Percentiles rank a stretch among this genome's conserved stretches.
Conservation (phyloP, 2,329 filamentous ascomycete species). For the Penicillium hordei region DNA sequence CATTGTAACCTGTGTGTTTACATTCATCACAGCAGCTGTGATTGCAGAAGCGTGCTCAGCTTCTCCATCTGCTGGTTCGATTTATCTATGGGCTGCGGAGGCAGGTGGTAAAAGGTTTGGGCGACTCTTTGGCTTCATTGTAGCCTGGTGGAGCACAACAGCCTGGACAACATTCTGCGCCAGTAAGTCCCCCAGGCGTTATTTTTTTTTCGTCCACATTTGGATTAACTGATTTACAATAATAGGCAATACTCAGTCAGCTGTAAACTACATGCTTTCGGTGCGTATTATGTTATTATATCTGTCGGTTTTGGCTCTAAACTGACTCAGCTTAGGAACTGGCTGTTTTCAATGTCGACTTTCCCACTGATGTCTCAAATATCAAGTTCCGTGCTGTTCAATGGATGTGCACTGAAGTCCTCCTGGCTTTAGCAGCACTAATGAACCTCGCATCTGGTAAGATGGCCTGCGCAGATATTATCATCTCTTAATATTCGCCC, state of each 20-base stretch:
- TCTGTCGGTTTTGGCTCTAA: neutral
- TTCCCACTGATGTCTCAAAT: slow-evolving; percentile 52
- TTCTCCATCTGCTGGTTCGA: slow-evolving; percentile 58
- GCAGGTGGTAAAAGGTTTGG: slow-evolving; percentile 57
- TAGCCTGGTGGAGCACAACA: slow-evolving; percentile 63
- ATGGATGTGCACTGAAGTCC: slow-evolving; percentile 58
- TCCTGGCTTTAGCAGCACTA: slow-evolving; percentile 51
- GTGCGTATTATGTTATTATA: slow-evolving; percentile 31
- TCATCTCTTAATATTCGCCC: neutral
- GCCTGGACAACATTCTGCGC: slow-evolving; percentile 62
- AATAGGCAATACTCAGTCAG: slow-evolving; percentile 51
- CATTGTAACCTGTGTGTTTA: slow-evolving; percentile 59
- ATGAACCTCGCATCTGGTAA: slow-evolving; percentile 54
- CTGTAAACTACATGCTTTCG: slow-evolving; percentile 55
- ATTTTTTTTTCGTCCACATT: neutral
- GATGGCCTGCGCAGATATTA: neutral
- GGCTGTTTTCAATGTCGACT: slow-evolving; percentile 56
- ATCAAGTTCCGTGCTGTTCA: slow-evolving; percentile 62
- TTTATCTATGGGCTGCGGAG: slow-evolving; percentile 63
- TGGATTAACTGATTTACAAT: neutral
- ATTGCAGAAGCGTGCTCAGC: slow-evolving; percentile 62
- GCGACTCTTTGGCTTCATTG: slow-evolving; percentile 58
- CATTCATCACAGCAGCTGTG: slow-evolving; percentile 60
- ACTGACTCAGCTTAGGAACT: slow-evolving; percentile 48
- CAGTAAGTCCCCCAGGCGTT: slow-evolving; percentile 33